Evolutionary conservation across 768 basidiomycete species (phyloP), one percentile per base, ranked within the genome.

Genomic region (Hygrocybe punicea): DNA sequence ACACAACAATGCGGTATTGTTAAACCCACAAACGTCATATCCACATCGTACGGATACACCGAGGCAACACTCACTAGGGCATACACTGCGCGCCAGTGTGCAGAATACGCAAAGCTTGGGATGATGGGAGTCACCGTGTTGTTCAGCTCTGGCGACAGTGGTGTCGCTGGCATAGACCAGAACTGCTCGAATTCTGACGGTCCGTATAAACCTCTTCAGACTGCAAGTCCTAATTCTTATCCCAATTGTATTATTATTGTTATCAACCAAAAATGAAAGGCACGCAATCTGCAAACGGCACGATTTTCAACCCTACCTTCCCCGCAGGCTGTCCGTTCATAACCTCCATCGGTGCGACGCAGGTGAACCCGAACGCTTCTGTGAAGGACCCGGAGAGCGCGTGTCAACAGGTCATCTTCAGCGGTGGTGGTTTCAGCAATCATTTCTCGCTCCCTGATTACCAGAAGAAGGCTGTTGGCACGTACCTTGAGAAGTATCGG

Each of bases 81-180:
- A 9, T 80, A 75, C 57, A 72, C 74, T 19, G 70, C 73, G 16
- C 65, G 79, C n/a, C 78, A 80, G 63, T 81, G 80, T 51, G 63
- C 68, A 16, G 79, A 81, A 60, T 77, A 76, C 57, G 84, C 80
- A 0, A 75, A 78, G 66, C 81, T 88, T 36, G 85, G 85, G 19
- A 70, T 80, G 21, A 79, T 85, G 53, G 87, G 86, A 14, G 75
- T 82, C 16, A 81, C 83, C 4, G 56, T 88, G 5, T 63, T 83
- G 33, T 84, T 84, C 69, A 75, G 78, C 36, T 82, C 82, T 36
- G 86, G 87, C 10, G 85, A 88, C 51, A 64, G 68, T 6, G 86
- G 85, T 19, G 85, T 85, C 23, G 72, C 69, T 44, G 75, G 75
- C n/a, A 71, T 73, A 58, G 58, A 65, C 21, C 71, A 66, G 5